Base-by-base conservation (phyloP, 164 flowering plant species). In the Echeveria elegans region DNA sequence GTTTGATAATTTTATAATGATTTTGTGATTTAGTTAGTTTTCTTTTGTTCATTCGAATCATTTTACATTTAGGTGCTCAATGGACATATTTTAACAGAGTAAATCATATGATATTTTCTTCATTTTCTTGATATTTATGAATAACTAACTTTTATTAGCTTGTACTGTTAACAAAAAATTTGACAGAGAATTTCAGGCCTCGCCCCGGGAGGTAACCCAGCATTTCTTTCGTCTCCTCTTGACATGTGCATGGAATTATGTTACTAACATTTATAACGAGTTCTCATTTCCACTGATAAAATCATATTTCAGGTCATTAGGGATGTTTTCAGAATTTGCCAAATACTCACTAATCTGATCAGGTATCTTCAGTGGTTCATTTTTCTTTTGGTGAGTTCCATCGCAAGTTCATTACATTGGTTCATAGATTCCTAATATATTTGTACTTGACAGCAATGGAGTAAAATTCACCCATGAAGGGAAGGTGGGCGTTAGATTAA, bases 401-500 rank as follows among this genome's bases (percentile, higher is more conserved):
- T 45, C 38, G 31, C n/a, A 30, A 19, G 36, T 23, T 45, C 10
- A 3, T 18, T 18, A 45, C 47, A 16, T 66, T 14, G 3, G 64
- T 5, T n/a, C n/a, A 2, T 43, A 16, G 6, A 40, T 64, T 64
- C 41, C 30, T 41, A 10, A 14, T 6, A 45, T 63, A 41, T 9
- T n/a, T 53, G 19, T 50, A 21, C 32, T 43, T 43, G 71, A 60
- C 92, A 94, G 97, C 84, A 94, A 94, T 75, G 96, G 96, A 3
- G 78, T 94, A 73, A 94, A 94, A 72, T 94, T 94, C 68, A 94
- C 97, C 8, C 99, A 87, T 74, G 85, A 88, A 78, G 99, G 99
- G 37, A 88, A 85, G 80, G 93, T 94, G 65, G 92, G 93, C 47
- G 83, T 94, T 74, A 87, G 82, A 30, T 88, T 91, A 34, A 80